Evolutionary conservation across 495 filamentous ascomycete genomes (phyloP), one percentile per base, ranked within the genome.

Genomic region (Aspergillus haitiensis): DNA sequence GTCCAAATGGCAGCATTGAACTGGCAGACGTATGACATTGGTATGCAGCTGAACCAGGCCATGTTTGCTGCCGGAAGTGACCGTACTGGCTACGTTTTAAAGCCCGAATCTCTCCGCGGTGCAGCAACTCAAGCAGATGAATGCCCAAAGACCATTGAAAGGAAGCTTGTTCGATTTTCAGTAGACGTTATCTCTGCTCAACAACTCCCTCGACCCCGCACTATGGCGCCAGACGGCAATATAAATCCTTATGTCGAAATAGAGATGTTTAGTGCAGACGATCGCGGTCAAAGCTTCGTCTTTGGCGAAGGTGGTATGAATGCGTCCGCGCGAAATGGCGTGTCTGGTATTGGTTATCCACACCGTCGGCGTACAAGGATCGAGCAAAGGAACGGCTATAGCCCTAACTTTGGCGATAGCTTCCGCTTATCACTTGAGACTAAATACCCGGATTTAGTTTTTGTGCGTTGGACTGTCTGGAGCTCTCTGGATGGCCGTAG

Each of bases 1-100:
- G 94, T 97, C 9, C 93, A 97, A 71, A 97, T 97, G 93, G 91
- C 86, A 3, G 94, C 94, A 1, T 79, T 96, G 61, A 98, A 98
- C 72, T 98, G 94, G 94, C 94, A 98, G 72, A 98, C 93, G 0
- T 97, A 94, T 65, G 94, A 98, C 65, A 80, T 92, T 33, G 89
- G 90, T 13, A 92, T 96, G 86, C 92, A 98, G 70, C 78, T 97
- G 69, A 98, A 98, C 65, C 90, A 93, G 55, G 94, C 94, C 61
- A 98, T 98, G 94, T 98, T 98, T 72, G 88, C 91, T n/a, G 88
- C 91, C 52, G 92, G 92, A 33, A 85, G 84, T 18, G 94, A 97
- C 73, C 84, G 86, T 52, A 88, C 88, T 8, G 94, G 94, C 18
- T 98, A 97, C 64, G 90, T 98, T 21, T 82, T 98, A 40, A 98